Base-by-base conservation (phyloP, 495 filamentous ascomycete genomes). In the Halenospora varia region DNA sequence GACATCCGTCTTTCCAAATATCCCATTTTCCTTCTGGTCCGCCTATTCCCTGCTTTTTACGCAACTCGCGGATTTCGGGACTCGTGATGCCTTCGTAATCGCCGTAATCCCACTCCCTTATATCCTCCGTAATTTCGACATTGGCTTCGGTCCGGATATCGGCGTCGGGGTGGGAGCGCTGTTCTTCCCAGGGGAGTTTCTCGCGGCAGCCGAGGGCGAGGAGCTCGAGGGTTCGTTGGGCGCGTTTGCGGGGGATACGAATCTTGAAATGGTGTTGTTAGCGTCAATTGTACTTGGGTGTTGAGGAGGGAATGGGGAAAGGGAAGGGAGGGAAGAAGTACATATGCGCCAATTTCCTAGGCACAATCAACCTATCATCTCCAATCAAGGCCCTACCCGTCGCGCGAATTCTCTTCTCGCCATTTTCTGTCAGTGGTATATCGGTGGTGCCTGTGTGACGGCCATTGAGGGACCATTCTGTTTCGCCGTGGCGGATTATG, bases 381-480 rank as follows among this genome's bases (percentile, higher is more conserved):
- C 94, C 94, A 10, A 98, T 83, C 1, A 97, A 77, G 1, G 90
- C 89, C 56, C 82, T 80, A 20, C 91, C 90, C 0, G 94, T 96
- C 10, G 91, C 86, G 52, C 76, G 77, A 57, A 97, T 83, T 20
- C 92, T 82, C 66, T 85, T 88, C 74, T 96, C 92, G 29, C 94
- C 94, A 69, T 90, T 90, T 11, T 82, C 71, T 1, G 94, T 98
- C 10, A 98, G 77, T 0, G 90, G 83, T 19, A 98, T 85, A 61
- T 98, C 94, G 23, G 88, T 90, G 23, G 74, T 81, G 48, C 93
- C 89, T 0, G 94, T 98, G 75, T 98, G 93, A 20, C 87, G 84
- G 56, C 92, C 94, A 65, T 89, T 91, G 40, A 97, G 81, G 1
- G 92, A 96, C 94, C 94, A 98, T 79, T 95, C 90, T 2, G 94